These are phyloP conservation scores for Antrodiella citrinella DNA, from an alignment of 768 basidiomycete species.

Conservation along the genomic window DNA sequence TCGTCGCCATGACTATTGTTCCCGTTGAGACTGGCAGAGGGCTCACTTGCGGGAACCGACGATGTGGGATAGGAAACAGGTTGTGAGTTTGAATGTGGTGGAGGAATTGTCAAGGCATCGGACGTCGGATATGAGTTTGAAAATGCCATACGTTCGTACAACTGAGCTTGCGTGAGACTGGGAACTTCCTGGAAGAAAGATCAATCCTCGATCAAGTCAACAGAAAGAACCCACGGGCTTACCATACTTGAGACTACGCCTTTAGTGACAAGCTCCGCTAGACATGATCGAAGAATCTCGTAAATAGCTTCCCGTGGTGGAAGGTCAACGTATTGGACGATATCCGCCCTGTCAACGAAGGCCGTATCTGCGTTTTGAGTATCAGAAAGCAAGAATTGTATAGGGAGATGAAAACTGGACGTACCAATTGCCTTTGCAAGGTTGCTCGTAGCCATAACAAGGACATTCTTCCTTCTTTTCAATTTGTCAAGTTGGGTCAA, in stretches of 20 bases:
- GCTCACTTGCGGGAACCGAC: constrained; percentile 21
- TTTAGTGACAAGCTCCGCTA: constrained; percentile 70
- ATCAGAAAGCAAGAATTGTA: background rate
- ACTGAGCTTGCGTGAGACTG: constrained; percentile 49
- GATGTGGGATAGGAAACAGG: constrained; percentile 9
- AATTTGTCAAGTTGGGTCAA: constrained; percentile 96
- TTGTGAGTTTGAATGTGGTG: no score
- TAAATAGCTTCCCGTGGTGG: constrained; percentile 91
- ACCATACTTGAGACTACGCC: constrained; percentile 63
- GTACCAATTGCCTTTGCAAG: constrained; percentile 88
- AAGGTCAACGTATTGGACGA: constrained; percentile 89
- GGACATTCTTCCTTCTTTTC: constrained; percentile 85
- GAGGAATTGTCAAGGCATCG: no score
- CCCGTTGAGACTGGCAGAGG: background rate
- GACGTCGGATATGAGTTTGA: constrained; percentile 8
- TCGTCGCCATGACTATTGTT: constrained; percentile 14
- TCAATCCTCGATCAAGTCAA: no score
- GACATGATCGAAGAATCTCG: constrained; percentile 78
- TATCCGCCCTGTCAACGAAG: constrained; percentile 95
- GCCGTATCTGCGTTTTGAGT: constrained; percentile 59
- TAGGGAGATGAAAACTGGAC: constrained; percentile 11
- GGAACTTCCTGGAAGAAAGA: constrained; percentile 67
- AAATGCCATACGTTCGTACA: constrained; percentile 34
- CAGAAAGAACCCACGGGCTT: no score
- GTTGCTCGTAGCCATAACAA: constrained; percentile 96